A percentile compares a stretch with the other conserved stretches of the same genome.
Conservation (phyloP, 2,329 filamentous ascomycete genomes). For the Penicillium sumatraense region DNA sequence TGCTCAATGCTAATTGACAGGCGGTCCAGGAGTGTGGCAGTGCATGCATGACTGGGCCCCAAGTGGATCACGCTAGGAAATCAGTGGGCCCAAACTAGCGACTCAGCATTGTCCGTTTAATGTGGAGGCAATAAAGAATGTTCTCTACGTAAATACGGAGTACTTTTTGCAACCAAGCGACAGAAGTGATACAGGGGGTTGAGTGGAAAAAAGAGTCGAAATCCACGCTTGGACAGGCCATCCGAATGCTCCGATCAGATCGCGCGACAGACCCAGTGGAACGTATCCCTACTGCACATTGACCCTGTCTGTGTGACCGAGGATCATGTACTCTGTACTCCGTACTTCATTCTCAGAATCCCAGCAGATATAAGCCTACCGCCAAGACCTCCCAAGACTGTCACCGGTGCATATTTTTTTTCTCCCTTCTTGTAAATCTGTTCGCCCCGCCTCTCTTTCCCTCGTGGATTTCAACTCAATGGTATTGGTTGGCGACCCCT, state of each 20-base stretch:
- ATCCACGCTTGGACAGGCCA: conserved; percentile 1
- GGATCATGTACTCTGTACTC: background rate
- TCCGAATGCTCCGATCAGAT: conserved; percentile 17
- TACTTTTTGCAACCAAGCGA: conserved; percentile 15
- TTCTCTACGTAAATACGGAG: no score
- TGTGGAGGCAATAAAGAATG: conserved; percentile 30
- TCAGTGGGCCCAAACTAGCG: conserved; percentile 26
- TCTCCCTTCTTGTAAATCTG: conserved; percentile 5
- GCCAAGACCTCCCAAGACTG: conserved; percentile 25
- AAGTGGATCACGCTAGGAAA: conserved; percentile 31
- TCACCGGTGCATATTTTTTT: conserved; percentile 15
- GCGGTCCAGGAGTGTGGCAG: conserved; percentile 34
- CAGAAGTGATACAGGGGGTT: background rate
- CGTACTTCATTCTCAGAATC: background rate
- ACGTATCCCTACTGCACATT: background rate
- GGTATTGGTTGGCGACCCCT: background rate
- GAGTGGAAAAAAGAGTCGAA: background rate
- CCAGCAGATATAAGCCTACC: conserved; percentile 28
- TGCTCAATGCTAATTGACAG: conserved; percentile 24
- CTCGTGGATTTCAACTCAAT: conserved; percentile 8
- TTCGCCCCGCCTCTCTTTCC: background rate
- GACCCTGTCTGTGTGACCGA: background rate
- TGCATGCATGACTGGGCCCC: conserved; percentile 30
- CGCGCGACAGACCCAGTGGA: background rate
- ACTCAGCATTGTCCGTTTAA: conserved; percentile 26